Percentiles rank a stretch among this genome's conserved stretches.
phyloP scores from a whole-genome alignment of 345 rosid species.

The Trapa incisa region DNA sequence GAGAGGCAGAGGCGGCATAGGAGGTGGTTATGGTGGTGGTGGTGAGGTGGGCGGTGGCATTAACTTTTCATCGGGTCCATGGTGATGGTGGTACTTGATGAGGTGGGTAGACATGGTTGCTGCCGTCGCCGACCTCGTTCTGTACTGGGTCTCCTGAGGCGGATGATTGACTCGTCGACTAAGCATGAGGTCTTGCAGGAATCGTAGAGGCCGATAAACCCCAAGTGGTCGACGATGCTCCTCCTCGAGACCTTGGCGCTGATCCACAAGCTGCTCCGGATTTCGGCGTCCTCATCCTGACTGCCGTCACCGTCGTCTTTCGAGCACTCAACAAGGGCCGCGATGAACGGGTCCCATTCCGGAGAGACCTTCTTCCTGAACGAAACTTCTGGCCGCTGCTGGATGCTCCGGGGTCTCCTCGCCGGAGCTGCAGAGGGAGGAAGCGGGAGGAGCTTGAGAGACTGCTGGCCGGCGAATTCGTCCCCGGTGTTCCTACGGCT shows the following conservation, averaged over 20 bases:
- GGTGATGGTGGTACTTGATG: slow-evolving; percentile 19
- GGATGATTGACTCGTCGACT: slow-evolving; percentile 61
- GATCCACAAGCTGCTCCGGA: slow-evolving; percentile 6
- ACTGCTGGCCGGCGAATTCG: slow-evolving; percentile 11
- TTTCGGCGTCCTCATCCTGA: not conserved
- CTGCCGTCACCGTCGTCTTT: slow-evolving; percentile 25
- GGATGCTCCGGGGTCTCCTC: slow-evolving; percentile 12
- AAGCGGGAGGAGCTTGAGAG: slow-evolving; percentile 4
- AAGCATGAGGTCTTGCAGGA: slow-evolving; percentile 58
- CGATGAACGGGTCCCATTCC: slow-evolving; percentile 52
- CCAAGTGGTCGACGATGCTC: slow-evolving; percentile 29
- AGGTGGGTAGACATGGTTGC: slow-evolving; percentile 16
- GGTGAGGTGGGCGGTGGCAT: not conserved
- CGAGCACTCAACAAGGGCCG: slow-evolving; percentile 68
- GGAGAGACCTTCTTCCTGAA: slow-evolving; percentile 18
- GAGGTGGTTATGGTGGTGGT: not conserved
- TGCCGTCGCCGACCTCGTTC: slow-evolving; percentile 3
- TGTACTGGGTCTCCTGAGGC: slow-evolving; percentile 36
- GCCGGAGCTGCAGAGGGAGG: slow-evolving; percentile 18
- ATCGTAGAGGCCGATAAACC: slow-evolving; percentile 45
- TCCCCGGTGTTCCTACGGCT: slow-evolving; percentile 14
- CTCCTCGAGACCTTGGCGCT: slow-evolving; percentile 25
- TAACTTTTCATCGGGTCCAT: slow-evolving; percentile 11
- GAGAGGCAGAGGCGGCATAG: too few species aligned
- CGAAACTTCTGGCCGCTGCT: not conserved